Evolutionary conservation across 176 grass and related monocot species (phyloP), one percentile per base, ranked within the genome.

Genomic region (Oropetium thomaeum): DNA sequence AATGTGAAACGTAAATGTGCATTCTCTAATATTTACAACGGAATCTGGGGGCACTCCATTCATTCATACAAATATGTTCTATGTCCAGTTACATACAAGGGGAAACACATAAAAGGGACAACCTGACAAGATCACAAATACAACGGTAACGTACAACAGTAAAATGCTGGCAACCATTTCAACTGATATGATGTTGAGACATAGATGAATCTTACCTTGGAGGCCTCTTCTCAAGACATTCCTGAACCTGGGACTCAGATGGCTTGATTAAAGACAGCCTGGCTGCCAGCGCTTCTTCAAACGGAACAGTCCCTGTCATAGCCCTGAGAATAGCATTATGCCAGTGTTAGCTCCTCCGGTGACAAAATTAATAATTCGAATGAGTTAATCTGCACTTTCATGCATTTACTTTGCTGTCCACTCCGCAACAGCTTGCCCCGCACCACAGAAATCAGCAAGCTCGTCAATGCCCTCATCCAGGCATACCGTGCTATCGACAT

Each of bases 401-500:
- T n/a, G 16, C 5, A 61, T 7, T 88, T 83, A 94, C 91, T 80
- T 93, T 31, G 77, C 73, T 32, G 91, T 93, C 96, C 96, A 98
- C 53, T 94, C 91, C 8, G 91, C 91, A 23, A 98, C 96, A 49
- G 87, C 91, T 65, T 82, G 84, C 47, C 95, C 89, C 34, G 89
- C 89, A 8, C 89, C 91, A 8, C 87, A 94, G 57, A 98, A 98
- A 67, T 92, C 87, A 2, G 91, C 89, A 32, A 94, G 91, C 71
- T 94, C 96, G 65, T 98, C 89, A 2, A 94, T 98, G 66, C 91
- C 96, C 73, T 98, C 91, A 52, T 98, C 91, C 51, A 94, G 35
- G 75, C 92, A 90, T 44, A 94, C 84, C 2, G 91, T 98, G 79
- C 95, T 98, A 74, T 98, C 95, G 3, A 98, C 95, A 84, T 98